Conservation (phyloP, 176 grass and related monocot genomes). For the Hordeum marinum region DNA sequence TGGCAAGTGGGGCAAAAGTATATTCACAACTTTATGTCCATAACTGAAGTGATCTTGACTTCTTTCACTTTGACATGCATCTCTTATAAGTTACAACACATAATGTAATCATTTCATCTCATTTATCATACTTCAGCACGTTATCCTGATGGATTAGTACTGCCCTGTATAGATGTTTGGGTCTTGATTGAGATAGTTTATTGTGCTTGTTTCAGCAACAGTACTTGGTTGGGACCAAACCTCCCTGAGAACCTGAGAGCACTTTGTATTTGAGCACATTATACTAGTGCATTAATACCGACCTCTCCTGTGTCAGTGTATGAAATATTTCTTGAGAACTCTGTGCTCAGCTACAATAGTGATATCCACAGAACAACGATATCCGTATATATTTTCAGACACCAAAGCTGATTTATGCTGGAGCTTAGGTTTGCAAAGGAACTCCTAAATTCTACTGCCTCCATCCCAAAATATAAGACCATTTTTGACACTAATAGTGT, state of each 20-base stretch:
- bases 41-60: background rate
- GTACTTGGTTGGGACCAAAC: background rate
- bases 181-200: background rate
- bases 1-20: background rate
- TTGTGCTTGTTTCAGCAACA: background rate
- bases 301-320: background rate
- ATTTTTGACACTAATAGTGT: too few species aligned
- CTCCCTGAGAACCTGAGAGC: background rate
- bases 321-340: background rate
- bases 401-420: background rate
- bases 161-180: background rate
- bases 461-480: too few species aligned
- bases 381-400: background rate
- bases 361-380: background rate
- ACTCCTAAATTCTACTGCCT: background rate
- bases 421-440: background rate
- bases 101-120: background rate
- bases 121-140: background rate
- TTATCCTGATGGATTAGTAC: background rate
- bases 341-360: background rate
- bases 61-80: background rate
- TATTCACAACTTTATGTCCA: background rate
- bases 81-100: background rate
- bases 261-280: background rate
- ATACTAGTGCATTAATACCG: background rate